These are phyloP conservation scores for Colletotrichum sp. DNA, from an alignment of 2,329 filamentous ascomycete genomes.

Conservation along the genomic window DNA sequence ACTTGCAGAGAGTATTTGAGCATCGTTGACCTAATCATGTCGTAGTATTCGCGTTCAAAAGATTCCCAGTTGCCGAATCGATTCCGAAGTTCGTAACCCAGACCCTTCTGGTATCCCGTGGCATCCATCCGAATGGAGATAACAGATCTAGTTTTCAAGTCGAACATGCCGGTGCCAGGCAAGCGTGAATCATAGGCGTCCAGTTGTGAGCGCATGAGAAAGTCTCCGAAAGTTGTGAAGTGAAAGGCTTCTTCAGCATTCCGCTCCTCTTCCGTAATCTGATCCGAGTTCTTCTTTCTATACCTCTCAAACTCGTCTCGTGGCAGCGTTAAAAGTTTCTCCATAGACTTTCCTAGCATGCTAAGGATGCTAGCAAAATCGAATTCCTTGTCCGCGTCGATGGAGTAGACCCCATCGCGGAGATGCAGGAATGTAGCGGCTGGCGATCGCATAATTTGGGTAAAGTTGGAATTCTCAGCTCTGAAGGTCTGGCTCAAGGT, in stretches of 20 bases:
- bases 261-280: slow-evolving; percentile 74
- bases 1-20: slow-evolving; percentile 97
- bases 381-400: slow-evolving; percentile 94
- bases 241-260: slow-evolving; percentile 81
- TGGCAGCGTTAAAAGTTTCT: slow-evolving; percentile 87
- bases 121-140: slow-evolving; percentile 91
- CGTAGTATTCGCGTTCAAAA: slow-evolving; percentile 93
- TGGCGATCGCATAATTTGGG: slow-evolving; percentile 73
- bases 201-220: slow-evolving; percentile 93
- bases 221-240: slow-evolving; percentile 84
- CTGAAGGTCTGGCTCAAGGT: slow-evolving; percentile 73
- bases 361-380: slow-evolving; percentile 86
- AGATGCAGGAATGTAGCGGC: slow-evolving; percentile 82
- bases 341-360: slow-evolving; percentile 94
- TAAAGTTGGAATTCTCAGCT: slow-evolving; percentile 69
- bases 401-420: slow-evolving; percentile 87
- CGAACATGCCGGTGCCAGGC: slow-evolving; percentile 92
- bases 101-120: slow-evolving; percentile 70
- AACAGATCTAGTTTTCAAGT: slow-evolving; percentile 93
- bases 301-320: slow-evolving; percentile 88
- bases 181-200: slow-evolving; percentile 87
- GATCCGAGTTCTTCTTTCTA: slow-evolving; percentile 68
- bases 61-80: slow-evolving; percentile 84
- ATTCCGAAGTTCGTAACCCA: slow-evolving; percentile 84
- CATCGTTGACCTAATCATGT: slow-evolving; percentile 94